Base-by-base conservation (phyloP, 2,329 filamentous ascomycete genomes). In the Coniosporium tulheliwenetii region DNA sequence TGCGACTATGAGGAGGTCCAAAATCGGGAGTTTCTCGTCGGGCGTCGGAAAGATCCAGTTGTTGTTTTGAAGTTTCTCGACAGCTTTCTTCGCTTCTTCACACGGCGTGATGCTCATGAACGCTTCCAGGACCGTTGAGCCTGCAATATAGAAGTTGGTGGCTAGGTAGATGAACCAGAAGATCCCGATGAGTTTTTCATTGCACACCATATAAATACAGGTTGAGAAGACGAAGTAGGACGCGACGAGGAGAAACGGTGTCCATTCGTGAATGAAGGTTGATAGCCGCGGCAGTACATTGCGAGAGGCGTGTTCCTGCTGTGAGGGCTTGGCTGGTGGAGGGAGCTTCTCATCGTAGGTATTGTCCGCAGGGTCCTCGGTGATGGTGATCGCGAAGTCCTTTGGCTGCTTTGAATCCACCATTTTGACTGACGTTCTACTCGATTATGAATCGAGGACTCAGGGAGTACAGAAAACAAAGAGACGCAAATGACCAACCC, bases 1-100 rank as follows among this genome's bases (percentile, higher is more conserved):
- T 10, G 66, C 66, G 2, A 69, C 66, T 41, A 69, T 66, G 40
- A 68, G 53, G 34, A 69, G 52, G 44, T 69, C 66, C 13, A 69
- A 53, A 19, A 62, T 58, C 1, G 58, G 57, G 2, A 69, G 52
- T 10, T 65, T 49, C 37, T 55, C 49, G 19, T 64, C 56, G 9
- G 59, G 50, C 8, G 62, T 64, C 10, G 61, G 62, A 40, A 65
- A 65, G 5, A 50, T 45, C 62, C 62, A 65, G 5, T 52, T 52
- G 34, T 58, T 63, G 38, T 60, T 52, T 43, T 58, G 53, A 5
- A 58, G 58, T 40, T 63, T 56, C 1, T 47, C 48, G 33, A 62
- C 52, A 13, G 57, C 52, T 38, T 58, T 57, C 33, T 56, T 51
- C 15, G 61, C 56, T 44, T 63, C 55, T 8, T 55, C 50, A 37